A percentile compares a stretch with the other conserved stretches of the same genome.
Evolutionary conservation across 345 rosid species (phyloP).

Genomic region (Populus tremula): DNA sequence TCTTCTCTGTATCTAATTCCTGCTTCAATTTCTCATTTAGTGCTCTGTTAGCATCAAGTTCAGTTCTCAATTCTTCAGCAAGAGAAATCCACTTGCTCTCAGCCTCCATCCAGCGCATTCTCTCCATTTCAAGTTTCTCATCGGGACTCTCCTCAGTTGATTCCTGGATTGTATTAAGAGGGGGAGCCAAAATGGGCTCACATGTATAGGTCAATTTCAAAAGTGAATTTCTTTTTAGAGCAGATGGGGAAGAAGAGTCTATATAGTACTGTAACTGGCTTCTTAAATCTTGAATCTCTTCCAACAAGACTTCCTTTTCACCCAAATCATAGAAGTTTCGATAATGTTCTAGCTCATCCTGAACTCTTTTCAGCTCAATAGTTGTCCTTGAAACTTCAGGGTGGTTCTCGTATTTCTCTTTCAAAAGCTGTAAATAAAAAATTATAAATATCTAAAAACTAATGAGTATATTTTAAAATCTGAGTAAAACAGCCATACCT

Average conservation of each 20-base stretch:
- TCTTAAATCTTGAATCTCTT: conserved; percentile 88
- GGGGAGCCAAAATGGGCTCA: conserved; percentile 42
- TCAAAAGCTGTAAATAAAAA: conserved; percentile 62
- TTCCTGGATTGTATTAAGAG: conserved; percentile 56
- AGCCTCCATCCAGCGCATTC: conserved; percentile 61
- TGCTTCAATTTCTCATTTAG: conserved; percentile 60
- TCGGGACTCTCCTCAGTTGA: conserved; percentile 52
- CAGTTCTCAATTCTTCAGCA: conserved; percentile 74
- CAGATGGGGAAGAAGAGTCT: conserved; percentile 60
- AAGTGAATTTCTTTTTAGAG: conserved; percentile 47
- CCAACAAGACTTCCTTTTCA: conserved; percentile 86
- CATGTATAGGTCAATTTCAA: conserved; percentile 58
- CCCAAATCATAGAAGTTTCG: conserved; percentile 78
- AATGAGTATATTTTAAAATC: conserved; percentile 3
- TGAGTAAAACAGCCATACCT: conserved; percentile 41
- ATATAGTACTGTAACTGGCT: conserved; percentile 73
- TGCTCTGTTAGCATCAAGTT: conserved; percentile 64
- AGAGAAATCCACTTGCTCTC: conserved; percentile 96
- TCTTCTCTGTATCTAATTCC: conserved; percentile 78
- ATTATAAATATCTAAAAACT: conserved; percentile 15
- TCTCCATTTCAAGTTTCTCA: conserved; percentile 61
- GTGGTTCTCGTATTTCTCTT: conserved; percentile 87
- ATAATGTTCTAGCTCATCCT: conserved; percentile 77
- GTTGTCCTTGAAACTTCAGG: conserved; percentile 73
- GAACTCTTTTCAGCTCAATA: conserved; percentile 71